Evolutionary conservation across 257 asterid genomes (phyloP), one percentile per base, ranked within the genome.

Genomic region (Knoxia roxburghii): DNA sequence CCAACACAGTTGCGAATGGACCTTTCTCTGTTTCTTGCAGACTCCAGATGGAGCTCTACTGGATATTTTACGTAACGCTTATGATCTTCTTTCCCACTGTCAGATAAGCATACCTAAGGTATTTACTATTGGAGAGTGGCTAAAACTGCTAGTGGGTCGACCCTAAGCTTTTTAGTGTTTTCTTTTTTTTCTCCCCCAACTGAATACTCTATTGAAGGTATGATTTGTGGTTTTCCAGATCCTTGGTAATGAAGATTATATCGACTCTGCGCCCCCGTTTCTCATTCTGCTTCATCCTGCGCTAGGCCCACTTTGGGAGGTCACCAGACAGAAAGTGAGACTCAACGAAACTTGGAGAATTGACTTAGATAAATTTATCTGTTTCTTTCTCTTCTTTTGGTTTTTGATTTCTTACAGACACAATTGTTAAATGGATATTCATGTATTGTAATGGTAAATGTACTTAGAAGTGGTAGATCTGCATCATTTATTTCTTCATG

Each of bases 301-400:
- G 79, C 83, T 94, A 61, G 97, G 99, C 55, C 99, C 99, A 52
- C 87, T 94, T 72, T 94, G 99, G 99, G 95, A 89, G 82, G 84
- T 94, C 82, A 90, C 78, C 65, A 80, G 93, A 70, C 97, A 94
- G 80, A 94, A 94, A 84, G 99, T 87, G 70, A 74, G 77, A 50
- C 64, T 48, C 21, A 60, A 4, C 41, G 59, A 24, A 37, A 56
- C 15, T 32, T 5, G 39, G 21, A 10, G 14, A 0, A 29, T 63
- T 39, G 46, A 18, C 30, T 67, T 67, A 12, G n/a, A 13, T 32
- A 24, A 24, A 6, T 20, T 21, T 2, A n/a, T 2, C 35, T 29
- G 45, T 50, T 57, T 18, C 6, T 33, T 10, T 52, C 66, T 54
- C n/a, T 12, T 37, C 1, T 15, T 29, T 21, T 13, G 51, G 14